These are phyloP conservation scores for Lyophyllum decastes DNA, from an alignment of 768 basidiomycete genomes.

Conservation along the genomic window DNA sequence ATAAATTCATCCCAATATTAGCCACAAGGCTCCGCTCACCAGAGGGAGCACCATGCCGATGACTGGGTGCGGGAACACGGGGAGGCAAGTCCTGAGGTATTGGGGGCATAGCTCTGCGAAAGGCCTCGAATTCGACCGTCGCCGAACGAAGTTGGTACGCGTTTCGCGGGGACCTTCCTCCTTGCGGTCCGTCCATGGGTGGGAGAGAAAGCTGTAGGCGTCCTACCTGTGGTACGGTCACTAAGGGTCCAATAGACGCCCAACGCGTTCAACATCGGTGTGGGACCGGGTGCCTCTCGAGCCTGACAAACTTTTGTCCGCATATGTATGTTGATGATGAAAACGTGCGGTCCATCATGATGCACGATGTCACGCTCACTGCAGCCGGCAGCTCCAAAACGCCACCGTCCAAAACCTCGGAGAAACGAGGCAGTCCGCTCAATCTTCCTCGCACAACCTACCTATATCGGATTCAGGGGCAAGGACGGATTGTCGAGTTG, in stretches of 20 bases:
- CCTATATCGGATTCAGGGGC: neutral
- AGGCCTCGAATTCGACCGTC: conserved; percentile 9
- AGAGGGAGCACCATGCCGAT: conserved; percentile 42
- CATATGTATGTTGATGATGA: neutral
- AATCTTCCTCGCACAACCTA: neutral
- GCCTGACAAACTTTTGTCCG: neutral
- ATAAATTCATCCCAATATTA: neutral
- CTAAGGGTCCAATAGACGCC: neutral
- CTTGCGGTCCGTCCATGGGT: neutral
- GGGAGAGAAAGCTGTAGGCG: neutral
- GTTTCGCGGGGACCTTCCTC: neutral
- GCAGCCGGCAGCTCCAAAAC: neutral
- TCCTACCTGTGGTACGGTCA: neutral
- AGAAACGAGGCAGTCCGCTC: conserved; percentile 1
- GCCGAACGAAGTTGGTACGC: neutral
- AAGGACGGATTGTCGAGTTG: neutral
- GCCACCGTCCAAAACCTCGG: neutral
- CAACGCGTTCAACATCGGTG: neutral
- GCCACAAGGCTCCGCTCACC: conserved; percentile 28
- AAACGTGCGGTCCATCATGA: neutral
- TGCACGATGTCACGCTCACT: neutral
- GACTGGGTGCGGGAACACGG: conserved; percentile 31
- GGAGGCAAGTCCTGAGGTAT: conserved; percentile 19
- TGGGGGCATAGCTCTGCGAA: conserved; percentile 10
- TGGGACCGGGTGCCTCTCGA: neutral